phyloP scores from a whole-genome alignment of 2,329 filamentous ascomycete genomes.

The Curvularia sp. region DNA sequence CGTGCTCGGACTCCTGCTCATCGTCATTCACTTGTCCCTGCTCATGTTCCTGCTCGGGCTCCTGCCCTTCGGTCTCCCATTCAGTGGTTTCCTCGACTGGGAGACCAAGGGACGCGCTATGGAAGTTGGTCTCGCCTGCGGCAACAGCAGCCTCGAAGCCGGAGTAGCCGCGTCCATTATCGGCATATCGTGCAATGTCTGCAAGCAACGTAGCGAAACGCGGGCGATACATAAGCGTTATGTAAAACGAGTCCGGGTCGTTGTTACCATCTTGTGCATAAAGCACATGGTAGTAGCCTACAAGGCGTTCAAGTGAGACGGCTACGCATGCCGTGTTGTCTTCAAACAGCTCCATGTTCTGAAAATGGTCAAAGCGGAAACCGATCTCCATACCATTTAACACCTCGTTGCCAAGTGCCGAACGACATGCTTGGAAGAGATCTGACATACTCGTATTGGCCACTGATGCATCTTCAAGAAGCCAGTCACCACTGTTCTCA shows the following conservation, averaged over 20 bases:
- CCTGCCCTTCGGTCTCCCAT: slow-evolving; percentile 31
- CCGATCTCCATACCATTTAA: slow-evolving; percentile 59
- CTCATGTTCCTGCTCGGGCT: slow-evolving; percentile 7
- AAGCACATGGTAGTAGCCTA: slow-evolving; percentile 66
- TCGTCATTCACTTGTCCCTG: slow-evolving; percentile 5
- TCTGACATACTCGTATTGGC: slow-evolving; percentile 52
- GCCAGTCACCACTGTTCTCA: slow-evolving; percentile 41
- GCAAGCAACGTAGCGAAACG: slow-evolving; percentile 62
- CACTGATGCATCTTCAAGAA: slow-evolving; percentile 37
- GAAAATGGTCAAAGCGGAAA: slow-evolving; percentile 54
- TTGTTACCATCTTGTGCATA: slow-evolving; percentile 65
- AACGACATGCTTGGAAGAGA: slow-evolving; percentile 64
- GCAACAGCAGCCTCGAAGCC: slow-evolving; percentile 49
- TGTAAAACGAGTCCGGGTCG: slow-evolving; percentile 63
- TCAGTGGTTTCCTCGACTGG: slow-evolving; percentile 30
- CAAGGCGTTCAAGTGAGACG: slow-evolving; percentile 55
- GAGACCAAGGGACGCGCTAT: slow-evolving; percentile 22
- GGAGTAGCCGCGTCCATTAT: slow-evolving; percentile 64
- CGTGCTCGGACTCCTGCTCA: slow-evolving; percentile 4
- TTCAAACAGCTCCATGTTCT: slow-evolving; percentile 41
- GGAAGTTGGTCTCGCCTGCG: slow-evolving; percentile 39
- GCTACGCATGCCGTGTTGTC: slow-evolving; percentile 43
- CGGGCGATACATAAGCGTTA: slow-evolving; percentile 62
- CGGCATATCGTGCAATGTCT: slow-evolving; percentile 60
- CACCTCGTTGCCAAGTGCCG: slow-evolving; percentile 63